Conservation (phyloP, 2,329 filamentous ascomycete genomes). For the Claviceps cyperi region DNA sequence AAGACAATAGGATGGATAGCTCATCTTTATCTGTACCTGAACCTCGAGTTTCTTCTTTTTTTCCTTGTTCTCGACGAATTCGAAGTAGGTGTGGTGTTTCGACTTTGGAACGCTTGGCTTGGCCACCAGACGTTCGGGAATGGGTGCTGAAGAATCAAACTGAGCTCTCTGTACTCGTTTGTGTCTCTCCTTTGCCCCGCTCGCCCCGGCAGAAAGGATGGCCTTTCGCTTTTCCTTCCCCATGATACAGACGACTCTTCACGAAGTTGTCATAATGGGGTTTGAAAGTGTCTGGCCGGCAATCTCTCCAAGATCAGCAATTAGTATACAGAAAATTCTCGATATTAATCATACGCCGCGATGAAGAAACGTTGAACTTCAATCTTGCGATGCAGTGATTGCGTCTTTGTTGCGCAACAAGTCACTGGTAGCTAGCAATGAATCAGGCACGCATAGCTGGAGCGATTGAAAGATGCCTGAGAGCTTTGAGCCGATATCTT, state of each 20-base stretch:
- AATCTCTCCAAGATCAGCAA: not conserved
- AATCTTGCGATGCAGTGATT: not conserved
- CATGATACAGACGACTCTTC: constrained; percentile 13
- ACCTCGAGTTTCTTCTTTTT: constrained; percentile 51
- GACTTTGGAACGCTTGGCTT: constrained; percentile 27
- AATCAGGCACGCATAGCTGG: not conserved
- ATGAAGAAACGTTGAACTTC: not conserved
- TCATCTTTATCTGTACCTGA: constrained; percentile 29
- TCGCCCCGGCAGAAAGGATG: constrained; percentile 12
- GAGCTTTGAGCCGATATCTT: not conserved
- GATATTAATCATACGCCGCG: not conserved
- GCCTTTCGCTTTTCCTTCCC: constrained; percentile 21
- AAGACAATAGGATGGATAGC: constrained; percentile 1
- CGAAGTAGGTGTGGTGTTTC: constrained; percentile 48
- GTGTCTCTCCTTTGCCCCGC: constrained; percentile 23
- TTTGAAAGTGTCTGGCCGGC: not conserved
- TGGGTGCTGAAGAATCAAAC: constrained; percentile 19
- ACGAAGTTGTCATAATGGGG: constrained; percentile 4
- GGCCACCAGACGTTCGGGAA: constrained; percentile 22
- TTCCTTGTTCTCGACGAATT: constrained; percentile 49
- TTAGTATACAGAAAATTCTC: not conserved
- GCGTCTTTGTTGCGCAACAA: not conserved
- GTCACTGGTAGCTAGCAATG: not conserved
- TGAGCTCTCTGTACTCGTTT: constrained; percentile 18
- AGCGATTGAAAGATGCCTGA: not conserved